Conservation (phyloP, 495 filamentous ascomycete species). For the Penicillium pancosmium region DNA sequence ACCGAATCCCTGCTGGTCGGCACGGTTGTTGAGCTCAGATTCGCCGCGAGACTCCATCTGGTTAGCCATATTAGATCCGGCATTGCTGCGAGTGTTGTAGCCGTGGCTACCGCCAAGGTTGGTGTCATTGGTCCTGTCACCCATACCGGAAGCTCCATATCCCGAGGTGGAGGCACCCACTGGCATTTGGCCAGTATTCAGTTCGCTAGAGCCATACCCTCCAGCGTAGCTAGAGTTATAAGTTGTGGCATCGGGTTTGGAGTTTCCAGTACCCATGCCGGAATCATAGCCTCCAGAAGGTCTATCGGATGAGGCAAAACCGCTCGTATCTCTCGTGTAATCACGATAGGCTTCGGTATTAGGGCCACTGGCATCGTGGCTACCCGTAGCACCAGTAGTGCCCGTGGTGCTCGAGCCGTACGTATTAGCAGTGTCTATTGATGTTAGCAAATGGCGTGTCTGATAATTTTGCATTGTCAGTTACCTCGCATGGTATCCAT, state of each 20-base stretch:
- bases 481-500: not conserved
- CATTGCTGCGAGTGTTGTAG: conserved; percentile 15
- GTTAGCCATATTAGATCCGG: conserved; percentile 33
- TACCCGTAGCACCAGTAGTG: not conserved
- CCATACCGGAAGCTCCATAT: not conserved
- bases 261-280: no score
- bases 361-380: no score
- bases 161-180: no score
- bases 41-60: conserved; percentile 41
- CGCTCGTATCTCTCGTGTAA: no score
- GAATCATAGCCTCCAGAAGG: no score
- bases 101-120: conserved; percentile 1
- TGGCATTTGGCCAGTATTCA: no score
- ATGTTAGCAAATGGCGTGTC: not conserved
- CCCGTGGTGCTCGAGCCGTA: not conserved
- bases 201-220: not conserved
- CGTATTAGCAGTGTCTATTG: not conserved
- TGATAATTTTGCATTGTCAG: not conserved
- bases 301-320: no score
- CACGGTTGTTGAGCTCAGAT: conserved; percentile 41
- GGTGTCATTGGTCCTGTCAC: conserved; percentile 9
- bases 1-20: conserved; percentile 27
- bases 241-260: not conserved
- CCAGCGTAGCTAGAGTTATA: not conserved
- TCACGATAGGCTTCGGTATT: no score